Evolutionary conservation across 2,329 filamentous ascomycete genomes (phyloP).

Genomic region (Clathrospora elynae): DNA sequence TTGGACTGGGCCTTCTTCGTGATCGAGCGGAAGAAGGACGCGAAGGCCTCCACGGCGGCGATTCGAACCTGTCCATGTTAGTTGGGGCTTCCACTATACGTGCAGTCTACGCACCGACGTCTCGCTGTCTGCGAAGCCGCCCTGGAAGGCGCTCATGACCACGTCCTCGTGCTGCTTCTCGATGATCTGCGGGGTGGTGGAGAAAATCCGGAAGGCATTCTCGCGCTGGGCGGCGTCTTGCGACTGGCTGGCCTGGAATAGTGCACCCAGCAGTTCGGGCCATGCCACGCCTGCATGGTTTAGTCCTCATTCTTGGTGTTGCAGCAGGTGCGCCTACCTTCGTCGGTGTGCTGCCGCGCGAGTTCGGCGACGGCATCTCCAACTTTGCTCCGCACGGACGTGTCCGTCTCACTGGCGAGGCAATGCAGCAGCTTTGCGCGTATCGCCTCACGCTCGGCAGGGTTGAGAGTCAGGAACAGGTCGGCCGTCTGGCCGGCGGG

Average conservation of each 20-base stretch:
- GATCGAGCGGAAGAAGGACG: constrained; percentile 91
- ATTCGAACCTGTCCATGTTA: constrained; percentile 72
- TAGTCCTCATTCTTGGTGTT: constrained; percentile 5
- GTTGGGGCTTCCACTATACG: constrained; percentile 1
- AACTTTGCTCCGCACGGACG: constrained; percentile 87
- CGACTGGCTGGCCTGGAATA: constrained; percentile 91
- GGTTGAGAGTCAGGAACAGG: constrained; percentile 79
- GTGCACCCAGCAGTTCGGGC: constrained; percentile 82
- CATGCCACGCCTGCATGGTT: constrained; percentile 71
- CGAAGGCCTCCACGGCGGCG: constrained; percentile 94
- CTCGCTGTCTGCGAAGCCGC: constrained; percentile 88
- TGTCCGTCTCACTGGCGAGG: constrained; percentile 72
- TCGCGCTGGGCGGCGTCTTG: constrained; percentile 83
- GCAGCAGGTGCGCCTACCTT: constrained; percentile 63
- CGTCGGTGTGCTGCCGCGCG: constrained; percentile 91
- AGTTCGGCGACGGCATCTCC: constrained; percentile 97
- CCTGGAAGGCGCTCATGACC: constrained; percentile 86
- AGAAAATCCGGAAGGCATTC: constrained; percentile 92
- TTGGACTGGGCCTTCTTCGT: constrained; percentile 85
- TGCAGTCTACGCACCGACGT: constrained; percentile 63
- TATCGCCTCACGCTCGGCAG: constrained; percentile 76
- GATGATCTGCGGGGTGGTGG: constrained; percentile 92
- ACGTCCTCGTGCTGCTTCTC: constrained; percentile 92
- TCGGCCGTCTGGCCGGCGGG: constrained; percentile 72
- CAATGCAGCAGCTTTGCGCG: constrained; percentile 81